Evolutionary conservation across 1,284 basidiomycete species (phyloP).

Genomic region (Cystobasidium slooffiae): DNA sequence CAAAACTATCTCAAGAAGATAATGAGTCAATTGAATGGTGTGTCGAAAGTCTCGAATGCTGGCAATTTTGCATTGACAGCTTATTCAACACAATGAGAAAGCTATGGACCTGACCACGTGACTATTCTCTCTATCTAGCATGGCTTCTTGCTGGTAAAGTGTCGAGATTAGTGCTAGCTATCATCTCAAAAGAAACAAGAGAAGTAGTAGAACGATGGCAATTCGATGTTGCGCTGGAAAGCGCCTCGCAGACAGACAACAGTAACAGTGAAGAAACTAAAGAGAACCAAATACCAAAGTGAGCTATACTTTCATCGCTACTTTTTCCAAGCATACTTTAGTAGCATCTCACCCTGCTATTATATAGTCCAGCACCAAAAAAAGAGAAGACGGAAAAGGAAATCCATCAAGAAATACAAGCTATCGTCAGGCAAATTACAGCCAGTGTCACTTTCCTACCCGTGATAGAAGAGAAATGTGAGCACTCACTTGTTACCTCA

Average conservation of each 20-base stretch:
- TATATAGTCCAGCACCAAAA: conserved; percentile 33
- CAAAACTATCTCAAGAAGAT: conserved; percentile 93
- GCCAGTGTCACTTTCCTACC: conserved; percentile 94
- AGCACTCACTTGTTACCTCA: conserved; percentile 57
- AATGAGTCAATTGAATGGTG: conserved; percentile 85
- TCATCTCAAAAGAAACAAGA: conserved; percentile 91
- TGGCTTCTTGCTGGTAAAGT: conserved; percentile 88
- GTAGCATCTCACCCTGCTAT: not conserved
- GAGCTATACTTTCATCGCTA: not conserved
- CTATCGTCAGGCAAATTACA: conserved; percentile 98
- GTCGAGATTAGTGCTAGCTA: conserved; percentile 89
- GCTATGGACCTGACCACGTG: conserved; percentile 3
- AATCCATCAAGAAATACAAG: conserved; percentile 95
- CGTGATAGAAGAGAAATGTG: conserved; percentile 89
- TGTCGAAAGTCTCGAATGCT: not conserved
- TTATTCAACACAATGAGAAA: not conserved
- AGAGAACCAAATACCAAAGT: conserved; percentile 44
- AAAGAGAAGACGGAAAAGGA: conserved; percentile 74
- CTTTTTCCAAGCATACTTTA: not conserved
- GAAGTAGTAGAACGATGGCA: conserved; percentile 96
- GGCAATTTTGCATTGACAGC: conserved; percentile 5
- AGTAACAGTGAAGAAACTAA: conserved; percentile 47
- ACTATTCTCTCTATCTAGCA: conserved; percentile 44
- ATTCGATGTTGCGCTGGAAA: conserved; percentile 85
- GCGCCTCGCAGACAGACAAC: not conserved